phyloP scores from a whole-genome alignment of 345 rosid species.

The Syzygium jambos region DNA sequence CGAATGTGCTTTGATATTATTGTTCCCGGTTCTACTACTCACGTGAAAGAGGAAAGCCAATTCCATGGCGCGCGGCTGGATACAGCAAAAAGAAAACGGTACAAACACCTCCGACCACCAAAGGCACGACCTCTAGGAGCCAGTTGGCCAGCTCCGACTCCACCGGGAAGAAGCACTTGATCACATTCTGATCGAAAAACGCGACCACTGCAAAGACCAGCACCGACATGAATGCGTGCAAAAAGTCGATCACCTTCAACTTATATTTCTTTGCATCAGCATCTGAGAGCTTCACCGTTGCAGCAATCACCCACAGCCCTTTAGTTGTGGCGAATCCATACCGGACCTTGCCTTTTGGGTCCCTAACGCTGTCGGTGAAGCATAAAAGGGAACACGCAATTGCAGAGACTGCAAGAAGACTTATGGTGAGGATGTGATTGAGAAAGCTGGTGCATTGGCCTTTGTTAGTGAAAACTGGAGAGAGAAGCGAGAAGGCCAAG shows the following conservation, averaged over 20 bases:
- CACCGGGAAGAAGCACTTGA: neutral
- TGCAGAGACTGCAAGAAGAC: constrained; percentile 24
- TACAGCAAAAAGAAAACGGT: neutral
- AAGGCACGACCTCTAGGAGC: neutral
- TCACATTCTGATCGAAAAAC: neutral
- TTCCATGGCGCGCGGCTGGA: neutral
- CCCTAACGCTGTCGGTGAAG: constrained; percentile 52
- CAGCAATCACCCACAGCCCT: constrained; percentile 49
- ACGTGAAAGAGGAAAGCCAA: neutral
- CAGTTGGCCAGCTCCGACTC: neutral
- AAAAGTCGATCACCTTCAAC: constrained; percentile 35
- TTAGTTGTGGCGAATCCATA: constrained; percentile 46
- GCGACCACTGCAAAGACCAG: constrained; percentile 44
- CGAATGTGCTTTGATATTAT: neutral
- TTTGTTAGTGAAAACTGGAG: constrained; percentile 41
- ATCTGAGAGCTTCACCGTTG: constrained; percentile 11
- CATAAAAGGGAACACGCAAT: constrained; percentile 39
- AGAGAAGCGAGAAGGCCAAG: constrained; percentile 45
- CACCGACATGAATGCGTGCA: constrained; percentile 42
- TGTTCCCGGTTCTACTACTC: neutral
- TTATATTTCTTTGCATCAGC: constrained; percentile 27
- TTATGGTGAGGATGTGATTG: constrained; percentile 22
- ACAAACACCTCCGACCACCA: neutral
- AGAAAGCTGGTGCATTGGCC: constrained; percentile 40
- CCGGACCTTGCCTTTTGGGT: constrained; percentile 58